Evolutionary conservation across 2,329 filamentous ascomycete species (phyloP), one percentile per base, ranked within the genome.

Genomic region (Zasmidium cellare): DNA sequence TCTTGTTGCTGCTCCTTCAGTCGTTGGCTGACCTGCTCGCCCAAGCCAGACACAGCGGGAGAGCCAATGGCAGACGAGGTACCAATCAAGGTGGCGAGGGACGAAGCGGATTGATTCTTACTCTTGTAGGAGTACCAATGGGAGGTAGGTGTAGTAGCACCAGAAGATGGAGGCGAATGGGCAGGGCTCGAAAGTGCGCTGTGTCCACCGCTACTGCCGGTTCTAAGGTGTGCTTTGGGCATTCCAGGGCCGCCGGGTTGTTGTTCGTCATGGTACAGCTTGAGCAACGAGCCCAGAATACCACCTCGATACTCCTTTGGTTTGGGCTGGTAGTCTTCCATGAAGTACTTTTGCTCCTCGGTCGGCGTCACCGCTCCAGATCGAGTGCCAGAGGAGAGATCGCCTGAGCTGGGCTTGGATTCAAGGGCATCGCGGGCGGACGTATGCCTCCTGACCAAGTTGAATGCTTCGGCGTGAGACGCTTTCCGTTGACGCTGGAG

Each of bases 291-390:
- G 2, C 87, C 86, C 1, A 96, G 77, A 48, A 93, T 84, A 25
- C 91, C 89, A 25, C 87, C 87, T 51, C 87, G 84, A 71, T 90
- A 92, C 61, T 87, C 83, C 20, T 80, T 75, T 3, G 89, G 89
- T 45, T 81, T 80, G 46, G 87, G 85, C 18, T 90, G 83, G 68
- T 90, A 90, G 56, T 84, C 81, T 46, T 84, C 82, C 51, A 63
- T 59, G 49, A 82, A 80, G 20, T 82, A 78, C 46, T 84, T 79
- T 41, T 74, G 69, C 47, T 80, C 77, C 45, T 76, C 72, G 1
- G 72, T 73, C 1, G 79, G 81, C 2, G 81, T 83, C 6, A 76
- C 73, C 46, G 77, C 76, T 16, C 80, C 80, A 16, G 81, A 83
- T 12, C 60, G 67, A 9, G 70, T 59, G 9, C 68, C 67, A 6